Evolutionary conservation across 2,329 filamentous ascomycete species (phyloP).

Genomic region (Nigrospora sphaerica): DNA sequence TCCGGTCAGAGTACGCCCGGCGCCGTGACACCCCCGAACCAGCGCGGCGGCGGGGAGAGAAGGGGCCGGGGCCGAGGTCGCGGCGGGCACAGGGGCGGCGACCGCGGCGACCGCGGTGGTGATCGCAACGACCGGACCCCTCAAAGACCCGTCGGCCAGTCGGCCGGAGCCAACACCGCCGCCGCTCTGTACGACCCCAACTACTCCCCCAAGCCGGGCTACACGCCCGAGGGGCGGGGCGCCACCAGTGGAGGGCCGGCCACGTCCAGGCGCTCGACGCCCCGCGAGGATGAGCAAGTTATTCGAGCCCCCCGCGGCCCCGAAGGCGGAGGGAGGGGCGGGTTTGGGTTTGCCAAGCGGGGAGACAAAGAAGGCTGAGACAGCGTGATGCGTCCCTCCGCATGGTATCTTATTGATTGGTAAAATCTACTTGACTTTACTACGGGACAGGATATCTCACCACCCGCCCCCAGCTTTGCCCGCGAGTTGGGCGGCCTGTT

Average conservation of each 20-base stretch:
- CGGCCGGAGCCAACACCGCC: conserved; percentile 30
- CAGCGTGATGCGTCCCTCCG: neutral
- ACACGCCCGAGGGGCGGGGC: conserved; percentile 34
- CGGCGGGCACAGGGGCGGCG: conserved; percentile 31
- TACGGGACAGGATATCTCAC: conserved; percentile 34
- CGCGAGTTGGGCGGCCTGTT: conserved; percentile 80
- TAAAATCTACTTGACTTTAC: too few species aligned
- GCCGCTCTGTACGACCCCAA: conserved; percentile 71
- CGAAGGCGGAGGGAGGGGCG: conserved; percentile 71
- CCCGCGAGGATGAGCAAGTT: conserved; percentile 57
- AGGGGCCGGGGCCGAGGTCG: conserved; percentile 41
- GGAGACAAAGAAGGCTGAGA: conserved; percentile 46
- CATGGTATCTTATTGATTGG: too few species aligned
- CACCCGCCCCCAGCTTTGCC: conserved; percentile 90
- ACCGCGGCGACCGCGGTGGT: conserved; percentile 7
- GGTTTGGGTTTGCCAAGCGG: conserved; percentile 67
- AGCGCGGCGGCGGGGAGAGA: conserved; percentile 33
- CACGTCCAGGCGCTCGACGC: conserved; percentile 33
- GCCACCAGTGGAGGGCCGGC: conserved; percentile 28
- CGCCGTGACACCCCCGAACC: conserved; percentile 49
- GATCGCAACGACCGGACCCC: conserved; percentile 23
- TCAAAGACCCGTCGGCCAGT: conserved; percentile 20
- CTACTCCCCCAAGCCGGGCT: conserved; percentile 58
- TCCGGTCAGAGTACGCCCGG: conserved; percentile 58
- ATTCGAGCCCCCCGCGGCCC: conserved; percentile 65